Evolutionary conservation across 1,139 yeast species (phyloP), one percentile per base, ranked within the genome.

Genomic region (Blastobotrys aristatus): DNA sequence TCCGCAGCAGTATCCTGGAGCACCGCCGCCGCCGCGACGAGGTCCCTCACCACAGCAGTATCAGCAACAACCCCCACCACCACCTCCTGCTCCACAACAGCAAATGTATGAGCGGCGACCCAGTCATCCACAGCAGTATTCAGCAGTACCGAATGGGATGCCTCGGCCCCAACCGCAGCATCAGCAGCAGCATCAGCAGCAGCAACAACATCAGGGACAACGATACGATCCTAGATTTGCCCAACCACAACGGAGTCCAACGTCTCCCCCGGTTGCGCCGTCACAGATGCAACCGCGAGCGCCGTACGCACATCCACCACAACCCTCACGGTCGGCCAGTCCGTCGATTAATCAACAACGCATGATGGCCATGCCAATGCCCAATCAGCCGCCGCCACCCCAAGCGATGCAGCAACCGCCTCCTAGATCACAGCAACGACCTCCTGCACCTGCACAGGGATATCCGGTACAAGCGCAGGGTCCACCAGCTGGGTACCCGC

Each of bases 21-120:
- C 29, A 35, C 47, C 46, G 26, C 48, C 52, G 7, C 36, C 37
- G 14, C 39, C 22, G 34, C 33, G 37, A 20, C 18, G 46, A 11
- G 7, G 30, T 7, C 11, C 30, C 43, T n/a, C 38, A 10, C 20
- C 40, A 21, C 40, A 21, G 29, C 7, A 14, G n/a, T 14, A 6
- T 8, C 17, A 31, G n/a, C 7, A 14, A 11, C 34, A 8, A 14
- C 34, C n/a, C 11, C 34, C n/a, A 14, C 16, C n/a, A 14, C 34
- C 34, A 8, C 16, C 16, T 14, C 8, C 33, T 30, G n/a, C 13
- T 7, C 27, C 5, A 24, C 27, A 24, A 24, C 27, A 24, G 10
- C 27, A 24, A 24, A 5, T 6, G 27, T 24, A 24, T 24, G 33
- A 5, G 6, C 16, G n/a, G 13, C 16, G n/a, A 13, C 33, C n/a